Conservation (phyloP, 257 asterid species). For the Hygrophila difformis region DNA sequence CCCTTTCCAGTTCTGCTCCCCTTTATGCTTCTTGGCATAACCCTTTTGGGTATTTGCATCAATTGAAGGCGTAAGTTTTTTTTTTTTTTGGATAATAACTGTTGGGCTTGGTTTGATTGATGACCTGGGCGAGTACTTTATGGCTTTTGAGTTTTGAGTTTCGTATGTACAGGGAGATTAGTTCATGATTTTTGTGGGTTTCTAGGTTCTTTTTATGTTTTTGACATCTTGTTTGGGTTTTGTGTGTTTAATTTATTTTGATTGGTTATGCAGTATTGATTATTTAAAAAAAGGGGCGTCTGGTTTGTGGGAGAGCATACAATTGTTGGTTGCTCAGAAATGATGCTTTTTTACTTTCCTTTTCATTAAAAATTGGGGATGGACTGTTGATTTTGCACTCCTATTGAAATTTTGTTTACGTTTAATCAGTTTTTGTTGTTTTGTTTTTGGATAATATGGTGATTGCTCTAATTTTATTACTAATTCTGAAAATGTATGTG, state of each 20-base stretch:
- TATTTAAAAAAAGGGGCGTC: not conserved
- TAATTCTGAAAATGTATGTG: too few species aligned
- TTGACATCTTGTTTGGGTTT: too few species aligned
- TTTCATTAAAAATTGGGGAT: too few species aligned
- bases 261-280: too few species aligned
- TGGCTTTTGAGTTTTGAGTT: slow-evolving; percentile 11
- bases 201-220: not conserved
- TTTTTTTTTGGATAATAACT: not conserved
- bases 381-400: too few species aligned
- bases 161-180: slow-evolving; percentile 4
- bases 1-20: too few species aligned
- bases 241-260: too few species aligned
- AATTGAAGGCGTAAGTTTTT: not conserved
- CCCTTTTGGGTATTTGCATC: slow-evolving; percentile 19
- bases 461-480: too few species aligned
- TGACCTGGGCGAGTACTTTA: not conserved
- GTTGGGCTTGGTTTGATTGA: not conserved
- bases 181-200: slow-evolving; percentile 1
- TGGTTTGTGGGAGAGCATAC: slow-evolving; percentile 7
- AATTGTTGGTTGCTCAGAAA: not conserved
- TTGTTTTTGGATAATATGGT: too few species aligned
- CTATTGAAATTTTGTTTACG: too few species aligned
- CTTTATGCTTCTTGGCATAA: slow-evolving; percentile 10
- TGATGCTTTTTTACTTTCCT: too few species aligned
- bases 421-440: too few species aligned